A percentile compares a stretch with the other conserved stretches of the same genome.
phyloP scores from a whole-genome alignment of 2,329 filamentous ascomycete species.

The Hypoxylon rubiginosum region DNA sequence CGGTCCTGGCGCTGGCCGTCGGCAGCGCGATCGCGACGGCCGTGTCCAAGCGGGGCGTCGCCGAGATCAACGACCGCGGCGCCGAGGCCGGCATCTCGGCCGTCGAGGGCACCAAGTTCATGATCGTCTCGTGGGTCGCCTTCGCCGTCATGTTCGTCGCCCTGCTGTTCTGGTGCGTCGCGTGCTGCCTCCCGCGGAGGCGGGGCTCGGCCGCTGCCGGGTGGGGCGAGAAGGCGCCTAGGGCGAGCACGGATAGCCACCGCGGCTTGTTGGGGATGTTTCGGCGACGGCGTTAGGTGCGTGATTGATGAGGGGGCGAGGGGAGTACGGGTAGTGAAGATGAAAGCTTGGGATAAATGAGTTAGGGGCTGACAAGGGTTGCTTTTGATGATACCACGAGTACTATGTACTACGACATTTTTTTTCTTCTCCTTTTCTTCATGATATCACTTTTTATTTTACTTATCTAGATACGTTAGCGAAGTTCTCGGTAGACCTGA shows the following conservation, averaged over 20 bases:
- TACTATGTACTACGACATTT: no score
- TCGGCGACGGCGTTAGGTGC: constrained; percentile 21
- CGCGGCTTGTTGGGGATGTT: constrained; percentile 35
- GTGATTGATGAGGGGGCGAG: neutral
- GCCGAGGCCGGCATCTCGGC: constrained; percentile 61
- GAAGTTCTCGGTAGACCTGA: no score
- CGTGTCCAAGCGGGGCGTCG: constrained; percentile 56
- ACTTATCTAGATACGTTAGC: no score
- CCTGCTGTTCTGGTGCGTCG: constrained; percentile 57
- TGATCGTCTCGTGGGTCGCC: constrained; percentile 62
- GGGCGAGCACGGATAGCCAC: constrained; percentile 26
- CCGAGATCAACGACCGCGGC: constrained; percentile 59
- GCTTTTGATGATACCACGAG: neutral
- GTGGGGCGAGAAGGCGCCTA: constrained; percentile 18
- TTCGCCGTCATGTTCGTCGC: constrained; percentile 60
- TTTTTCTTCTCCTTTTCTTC: no score
- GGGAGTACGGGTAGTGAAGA: neutral
- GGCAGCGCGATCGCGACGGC: constrained; percentile 61
- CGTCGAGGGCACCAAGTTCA: constrained; percentile 59
- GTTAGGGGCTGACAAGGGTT: no score
- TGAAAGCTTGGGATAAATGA: neutral
- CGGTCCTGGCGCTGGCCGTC: constrained; percentile 55
- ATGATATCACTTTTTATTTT: no score
- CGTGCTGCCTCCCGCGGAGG: constrained; percentile 36
- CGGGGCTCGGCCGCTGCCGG: neutral